These are phyloP conservation scores for Cryphonectria naterciae DNA, from an alignment of 2,329 filamentous ascomycete genomes.

Conservation along the genomic window DNA sequence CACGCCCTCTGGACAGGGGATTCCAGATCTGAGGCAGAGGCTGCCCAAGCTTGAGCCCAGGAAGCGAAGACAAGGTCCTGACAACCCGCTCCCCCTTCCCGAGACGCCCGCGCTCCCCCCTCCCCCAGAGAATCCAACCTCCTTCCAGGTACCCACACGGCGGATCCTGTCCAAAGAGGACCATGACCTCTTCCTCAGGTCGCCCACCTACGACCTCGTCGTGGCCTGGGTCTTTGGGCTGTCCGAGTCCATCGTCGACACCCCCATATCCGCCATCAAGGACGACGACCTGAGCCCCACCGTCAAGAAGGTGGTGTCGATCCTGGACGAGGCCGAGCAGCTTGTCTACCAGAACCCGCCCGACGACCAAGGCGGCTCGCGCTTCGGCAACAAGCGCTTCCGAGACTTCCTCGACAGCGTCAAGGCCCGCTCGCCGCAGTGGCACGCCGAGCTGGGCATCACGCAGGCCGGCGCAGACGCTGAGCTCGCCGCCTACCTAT, in stretches of 20 bases:
- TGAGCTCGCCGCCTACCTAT: slow-evolving; percentile 80
- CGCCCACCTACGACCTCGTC: slow-evolving; percentile 75
- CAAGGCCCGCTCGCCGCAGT: slow-evolving; percentile 57
- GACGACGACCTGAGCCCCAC: slow-evolving; percentile 60
- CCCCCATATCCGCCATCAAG: slow-evolving; percentile 65
- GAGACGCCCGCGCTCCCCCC: slow-evolving; percentile 74
- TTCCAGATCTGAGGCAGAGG: slow-evolving; percentile 57
- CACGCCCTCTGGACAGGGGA: slow-evolving; percentile 30
- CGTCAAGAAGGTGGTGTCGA: slow-evolving; percentile 66
- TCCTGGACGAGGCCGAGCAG: slow-evolving; percentile 71
- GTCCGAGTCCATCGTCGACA: slow-evolving; percentile 77
- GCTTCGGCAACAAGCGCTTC: slow-evolving; percentile 95
- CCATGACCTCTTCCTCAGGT: slow-evolving; percentile 79
- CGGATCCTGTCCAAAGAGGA: slow-evolving; percentile 82
- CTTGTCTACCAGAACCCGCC: slow-evolving; percentile 74
- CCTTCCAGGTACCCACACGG: slow-evolving; percentile 70
- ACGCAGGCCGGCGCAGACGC: slow-evolving; percentile 56
- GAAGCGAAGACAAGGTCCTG: slow-evolving; percentile 53
- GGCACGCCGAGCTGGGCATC: slow-evolving; percentile 68
- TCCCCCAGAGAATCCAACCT: slow-evolving; percentile 62
- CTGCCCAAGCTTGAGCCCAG: slow-evolving; percentile 72
- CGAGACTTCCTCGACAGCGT: slow-evolving; percentile 76
- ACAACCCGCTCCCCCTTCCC: slow-evolving; percentile 68
- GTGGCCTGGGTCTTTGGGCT: slow-evolving; percentile 85
- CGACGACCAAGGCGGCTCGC: slow-evolving; percentile 82